These are phyloP conservation scores for Diospyros lotus DNA, from an alignment of 148 eudicot genomes.

Conservation along the genomic window DNA sequence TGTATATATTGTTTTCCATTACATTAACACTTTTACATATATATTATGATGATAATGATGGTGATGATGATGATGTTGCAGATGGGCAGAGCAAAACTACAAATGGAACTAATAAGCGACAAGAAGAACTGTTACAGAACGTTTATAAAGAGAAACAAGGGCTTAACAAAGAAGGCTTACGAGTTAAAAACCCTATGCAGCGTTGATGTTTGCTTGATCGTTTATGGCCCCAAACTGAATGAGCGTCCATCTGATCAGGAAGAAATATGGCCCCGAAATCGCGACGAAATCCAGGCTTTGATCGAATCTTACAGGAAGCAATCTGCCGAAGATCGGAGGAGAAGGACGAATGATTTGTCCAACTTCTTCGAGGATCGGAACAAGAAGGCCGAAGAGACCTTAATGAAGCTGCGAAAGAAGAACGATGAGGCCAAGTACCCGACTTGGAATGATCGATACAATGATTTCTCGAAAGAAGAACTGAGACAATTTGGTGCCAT, in stretches of 20 bases:
- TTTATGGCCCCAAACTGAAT: slow-evolving; percentile 21
- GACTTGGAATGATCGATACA: slow-evolving; percentile 1
- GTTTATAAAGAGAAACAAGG: slow-evolving; percentile 35
- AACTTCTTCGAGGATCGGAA: slow-evolving; percentile 4
- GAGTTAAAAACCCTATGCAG: slow-evolving; percentile 40
- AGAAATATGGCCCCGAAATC: slow-evolving; percentile 32
- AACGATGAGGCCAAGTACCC: slow-evolving; percentile 11
- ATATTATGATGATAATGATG: too few species aligned
- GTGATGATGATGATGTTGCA: background rate
- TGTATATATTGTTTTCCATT: too few species aligned
- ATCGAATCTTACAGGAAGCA: slow-evolving; percentile 11
- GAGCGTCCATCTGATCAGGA: slow-evolving; percentile 11
- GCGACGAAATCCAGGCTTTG: background rate
- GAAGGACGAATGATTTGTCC: background rate
- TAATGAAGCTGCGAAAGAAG: background rate
- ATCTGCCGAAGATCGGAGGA: background rate
- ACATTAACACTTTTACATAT: too few species aligned
- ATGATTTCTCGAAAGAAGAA: background rate
- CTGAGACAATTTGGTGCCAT: background rate
- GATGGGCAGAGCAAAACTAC: slow-evolving; percentile 42
- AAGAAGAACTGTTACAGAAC: slow-evolving; percentile 26
- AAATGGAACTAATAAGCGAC: slow-evolving; percentile 31
- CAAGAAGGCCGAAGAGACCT: background rate
- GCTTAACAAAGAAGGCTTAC: slow-evolving; percentile 31
- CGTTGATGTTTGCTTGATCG: slow-evolving; percentile 32